These are phyloP conservation scores for Calonectria fujianensis DNA, from an alignment of 2,329 filamentous ascomycete genomes.

Conservation along the genomic window DNA sequence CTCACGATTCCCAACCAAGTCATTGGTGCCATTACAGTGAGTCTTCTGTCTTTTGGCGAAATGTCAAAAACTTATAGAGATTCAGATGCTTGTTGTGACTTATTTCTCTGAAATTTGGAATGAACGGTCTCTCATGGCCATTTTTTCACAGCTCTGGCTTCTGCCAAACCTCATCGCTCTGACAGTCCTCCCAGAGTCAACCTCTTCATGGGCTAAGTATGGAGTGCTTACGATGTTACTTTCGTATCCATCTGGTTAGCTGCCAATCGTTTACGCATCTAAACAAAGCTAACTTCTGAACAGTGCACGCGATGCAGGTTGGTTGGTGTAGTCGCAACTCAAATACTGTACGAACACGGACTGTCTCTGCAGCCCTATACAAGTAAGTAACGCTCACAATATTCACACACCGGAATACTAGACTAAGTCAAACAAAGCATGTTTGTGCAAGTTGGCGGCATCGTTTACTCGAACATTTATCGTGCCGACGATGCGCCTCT, in stretches of 20 bases:
- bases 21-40: conserved; percentile 36
- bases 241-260: conserved; percentile 63
- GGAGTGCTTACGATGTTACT: conserved; percentile 59
- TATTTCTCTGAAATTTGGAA: conserved; percentile 63
- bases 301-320: conserved; percentile 64
- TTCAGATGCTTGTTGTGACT: conserved; percentile 34
- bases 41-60: neutral
- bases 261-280: neutral
- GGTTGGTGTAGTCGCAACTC: conserved; percentile 76
- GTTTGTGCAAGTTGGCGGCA: conserved; percentile 64
- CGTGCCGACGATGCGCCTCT: conserved; percentile 43
- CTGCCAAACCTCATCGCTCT: conserved; percentile 73
- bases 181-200: conserved; percentile 49
- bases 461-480: conserved; percentile 62
- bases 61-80: neutral
- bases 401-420: neutral
- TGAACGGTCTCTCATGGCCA: conserved; percentile 64
- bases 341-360: conserved; percentile 75
- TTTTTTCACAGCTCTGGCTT: conserved; percentile 72
- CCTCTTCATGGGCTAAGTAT: conserved; percentile 59
- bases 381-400: conserved; percentile 59
- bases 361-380: conserved; percentile 76
- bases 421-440: conserved; percentile 53
- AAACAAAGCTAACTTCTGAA: conserved; percentile 51
- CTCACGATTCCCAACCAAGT: conserved; percentile 44